A percentile compares a stretch with the other conserved stretches of the same genome.
These are phyloP conservation scores for Tricholoma saponaceum DNA, from an alignment of 768 basidiomycete species.

Conservation along the genomic window DNA sequence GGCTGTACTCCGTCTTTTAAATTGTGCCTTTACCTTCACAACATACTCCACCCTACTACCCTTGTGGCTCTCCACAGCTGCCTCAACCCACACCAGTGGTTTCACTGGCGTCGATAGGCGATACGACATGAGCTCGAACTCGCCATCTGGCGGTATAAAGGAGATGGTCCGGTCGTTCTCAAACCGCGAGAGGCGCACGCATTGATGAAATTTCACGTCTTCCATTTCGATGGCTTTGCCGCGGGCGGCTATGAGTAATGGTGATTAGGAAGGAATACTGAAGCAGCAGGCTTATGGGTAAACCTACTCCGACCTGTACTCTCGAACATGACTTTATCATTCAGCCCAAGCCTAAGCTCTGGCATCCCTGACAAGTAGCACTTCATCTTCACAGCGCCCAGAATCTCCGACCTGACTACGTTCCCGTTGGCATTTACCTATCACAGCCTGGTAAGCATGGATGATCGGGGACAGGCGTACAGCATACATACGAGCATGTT, in stretches of 20 bases:
- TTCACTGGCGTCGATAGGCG: constrained; percentile 96
- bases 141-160: constrained; percentile 98
- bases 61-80: constrained; percentile 89
- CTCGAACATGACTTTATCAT: constrained; percentile 99
- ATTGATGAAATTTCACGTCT: constrained; percentile 99
- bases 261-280: not conserved
- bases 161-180: constrained; percentile 99
- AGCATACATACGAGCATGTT: constrained; percentile 78
- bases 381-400: constrained; percentile 99
- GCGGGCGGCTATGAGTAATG: constrained; percentile 57
- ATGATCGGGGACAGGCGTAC: not conserved
- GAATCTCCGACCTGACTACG: constrained; percentile 94
- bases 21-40: constrained; percentile 95
- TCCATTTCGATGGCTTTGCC: constrained; percentile 99
- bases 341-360: constrained; percentile 89
- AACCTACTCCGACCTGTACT: constrained; percentile 87
- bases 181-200: constrained; percentile 93
- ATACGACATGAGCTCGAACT: constrained; percentile 98
- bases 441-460: not conserved
- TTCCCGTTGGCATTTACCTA: constrained; percentile 97
- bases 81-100: constrained; percentile 96
- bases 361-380: constrained; percentile 99
- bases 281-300: not conserved
- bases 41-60: constrained; percentile 95
- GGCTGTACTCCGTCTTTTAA: constrained; percentile 93